Evolutionary conservation across 208 protist genomes (phyloP), one percentile per base, ranked within the genome.

Genomic region (Angomonas deanei): DNA sequence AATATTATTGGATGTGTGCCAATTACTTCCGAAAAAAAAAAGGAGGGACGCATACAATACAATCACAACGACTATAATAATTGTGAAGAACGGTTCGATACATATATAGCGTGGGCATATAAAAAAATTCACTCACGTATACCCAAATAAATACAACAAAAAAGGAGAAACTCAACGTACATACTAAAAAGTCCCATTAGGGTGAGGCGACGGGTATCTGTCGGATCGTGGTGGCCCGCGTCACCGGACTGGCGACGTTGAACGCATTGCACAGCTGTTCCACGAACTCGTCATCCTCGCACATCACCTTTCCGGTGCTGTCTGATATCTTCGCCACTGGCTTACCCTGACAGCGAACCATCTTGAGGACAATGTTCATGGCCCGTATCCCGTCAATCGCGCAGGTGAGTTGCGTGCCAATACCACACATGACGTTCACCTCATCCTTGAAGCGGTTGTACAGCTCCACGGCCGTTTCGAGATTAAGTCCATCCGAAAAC

Each of bases 291-390:
- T 30, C 48, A 42, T 92, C 88, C 13, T 74, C 66, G 56, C 76
- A 88, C 60, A 84, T 86, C 60, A 61, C 82, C 72, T 95, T 95
- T n/a, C 77, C 88, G 4, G 85, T 82, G 34, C 71, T 84, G 74
- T 95, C 88, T 2, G 88, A 95, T 38, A 95, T 61, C 74, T 95
- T 95, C 42, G 88, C 88, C 15, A 95, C 88, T 1, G 88, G 88
- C 46, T 70, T 79, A 26, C 85, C 85, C 66, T 95, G 81, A 72
- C 85, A 95, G 49, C 81, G 76, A 42, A 89, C 82, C 88, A 95
- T 95, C 71, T 95, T 95, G 27, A 95, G 80, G n/a, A 95, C 88
- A 54, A 92, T 92, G 66, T 92, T 95, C 54, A 95, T 74, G 46
- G 83, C 65, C 19, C 60, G 59, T 15, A 92, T 83, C 21, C 78